A percentile compares a stretch with the other conserved stretches of the same genome.
These are phyloP conservation scores for Medakamo hakoo DNA, from an alignment of 139 green algal species.

Conservation along the genomic window DNA sequence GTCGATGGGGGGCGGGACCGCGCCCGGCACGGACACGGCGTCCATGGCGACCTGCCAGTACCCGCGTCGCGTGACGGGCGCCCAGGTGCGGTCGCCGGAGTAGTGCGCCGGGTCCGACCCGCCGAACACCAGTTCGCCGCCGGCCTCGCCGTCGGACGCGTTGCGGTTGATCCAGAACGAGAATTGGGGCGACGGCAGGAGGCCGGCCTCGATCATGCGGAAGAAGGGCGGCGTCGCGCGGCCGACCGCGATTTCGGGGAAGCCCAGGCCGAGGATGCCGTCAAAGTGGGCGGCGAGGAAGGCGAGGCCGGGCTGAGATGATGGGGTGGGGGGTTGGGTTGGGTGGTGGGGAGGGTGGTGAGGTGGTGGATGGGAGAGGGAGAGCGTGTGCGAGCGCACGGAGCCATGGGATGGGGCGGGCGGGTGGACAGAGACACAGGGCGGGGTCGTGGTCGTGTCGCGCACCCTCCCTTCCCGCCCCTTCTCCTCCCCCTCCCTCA, in stretches of 20 bases:
- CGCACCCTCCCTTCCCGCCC: no score
- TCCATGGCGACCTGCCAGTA: slow-evolving; percentile 97
- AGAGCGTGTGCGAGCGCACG: no score
- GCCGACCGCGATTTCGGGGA: slow-evolving; percentile 75
- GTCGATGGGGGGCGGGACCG: not conserved
- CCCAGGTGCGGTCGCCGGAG: slow-evolving; percentile 77
- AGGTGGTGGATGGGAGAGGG: no score
- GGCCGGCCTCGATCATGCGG: slow-evolving; percentile 59
- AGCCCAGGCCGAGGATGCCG: slow-evolving; percentile 93
- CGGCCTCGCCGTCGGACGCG: slow-evolving; percentile 20
- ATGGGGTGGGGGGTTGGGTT: no score
- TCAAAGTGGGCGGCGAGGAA: slow-evolving; percentile 97
- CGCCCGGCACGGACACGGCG: slow-evolving; percentile 29
- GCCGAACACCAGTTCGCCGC: slow-evolving; percentile 88
- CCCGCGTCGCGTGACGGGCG: slow-evolving; percentile 54
- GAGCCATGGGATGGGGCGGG: no score
- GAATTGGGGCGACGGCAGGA: slow-evolving; percentile 79
- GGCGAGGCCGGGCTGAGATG: slow-evolving; percentile 74
- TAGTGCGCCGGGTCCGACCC: slow-evolving; percentile 76
- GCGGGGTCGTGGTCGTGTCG: no score
- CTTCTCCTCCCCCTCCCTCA: no score
- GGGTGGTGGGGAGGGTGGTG: no score
- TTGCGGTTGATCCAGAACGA: slow-evolving; percentile 91
- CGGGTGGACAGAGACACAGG: no score
- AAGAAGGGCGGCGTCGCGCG: slow-evolving; percentile 69